Evolutionary conservation across 225 moss, liverwort and hornwort species (phyloP).

Genomic region (Pseudisothecium myosuroides): DNA sequence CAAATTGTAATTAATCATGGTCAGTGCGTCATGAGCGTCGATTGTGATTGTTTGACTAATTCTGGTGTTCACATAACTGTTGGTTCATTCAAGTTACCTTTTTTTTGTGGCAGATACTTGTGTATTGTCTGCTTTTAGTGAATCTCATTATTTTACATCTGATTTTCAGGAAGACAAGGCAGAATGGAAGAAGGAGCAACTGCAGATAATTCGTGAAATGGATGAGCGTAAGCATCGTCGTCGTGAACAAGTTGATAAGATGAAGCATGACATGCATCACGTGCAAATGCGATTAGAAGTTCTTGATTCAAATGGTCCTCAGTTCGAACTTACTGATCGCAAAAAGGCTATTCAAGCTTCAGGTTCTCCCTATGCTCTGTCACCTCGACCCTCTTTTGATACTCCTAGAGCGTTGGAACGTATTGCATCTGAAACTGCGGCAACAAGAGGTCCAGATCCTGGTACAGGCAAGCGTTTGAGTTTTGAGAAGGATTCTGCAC

Average conservation of each 20-base stretch:
- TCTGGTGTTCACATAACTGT: background rate
- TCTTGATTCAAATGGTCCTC: slow-evolving; percentile 69
- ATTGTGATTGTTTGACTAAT: background rate
- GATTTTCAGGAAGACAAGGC: slow-evolving; percentile 73
- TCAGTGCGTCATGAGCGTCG: background rate
- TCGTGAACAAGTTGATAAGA: slow-evolving; percentile 90
- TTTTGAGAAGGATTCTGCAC: slow-evolving; percentile 32
- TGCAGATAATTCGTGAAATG: slow-evolving; percentile 72
- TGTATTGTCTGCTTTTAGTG: background rate
- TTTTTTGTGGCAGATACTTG: background rate
- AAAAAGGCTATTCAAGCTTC: slow-evolving; percentile 48
- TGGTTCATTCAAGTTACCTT: background rate
- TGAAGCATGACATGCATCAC: slow-evolving; percentile 93
- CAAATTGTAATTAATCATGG: background rate
- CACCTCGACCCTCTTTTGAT: slow-evolving; percentile 21
- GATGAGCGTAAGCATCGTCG: slow-evolving; percentile 74
- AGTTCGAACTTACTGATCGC: slow-evolving; percentile 74
- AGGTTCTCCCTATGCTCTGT: slow-evolving; percentile 31
- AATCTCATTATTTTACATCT: background rate
- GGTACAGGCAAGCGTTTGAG: slow-evolving; percentile 18
- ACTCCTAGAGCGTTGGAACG: slow-evolving; percentile 47
- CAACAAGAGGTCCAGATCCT: slow-evolving; percentile 24
- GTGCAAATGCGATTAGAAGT: slow-evolving; percentile 79
- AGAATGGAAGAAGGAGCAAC: slow-evolving; percentile 93
- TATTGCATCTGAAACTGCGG: slow-evolving; percentile 46